phyloP scores from a whole-genome alignment of 495 filamentous ascomycete genomes.

The Aspergillus ellipticus region DNA sequence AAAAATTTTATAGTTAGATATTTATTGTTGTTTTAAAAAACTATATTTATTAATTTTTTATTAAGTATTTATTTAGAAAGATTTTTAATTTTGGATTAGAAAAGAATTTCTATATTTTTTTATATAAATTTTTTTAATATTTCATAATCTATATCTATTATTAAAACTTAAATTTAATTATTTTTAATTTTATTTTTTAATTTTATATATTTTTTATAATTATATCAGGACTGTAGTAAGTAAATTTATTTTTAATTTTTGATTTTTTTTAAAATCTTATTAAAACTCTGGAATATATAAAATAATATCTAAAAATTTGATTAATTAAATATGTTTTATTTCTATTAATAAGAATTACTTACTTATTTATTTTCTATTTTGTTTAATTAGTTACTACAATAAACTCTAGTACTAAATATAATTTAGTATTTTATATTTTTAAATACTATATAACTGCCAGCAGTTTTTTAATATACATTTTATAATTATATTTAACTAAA shows the following conservation, averaged over 20 bases:
- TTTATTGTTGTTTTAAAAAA: background rate
- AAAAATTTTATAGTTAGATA: background rate
- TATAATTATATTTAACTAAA: constrained; percentile 3
- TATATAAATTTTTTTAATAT: background rate
- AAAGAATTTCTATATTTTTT: background rate
- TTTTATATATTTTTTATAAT: background rate
- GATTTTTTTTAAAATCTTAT: background rate
- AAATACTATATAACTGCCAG: constrained; percentile 1
- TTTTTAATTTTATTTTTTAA: background rate
- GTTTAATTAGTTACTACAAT: constrained; percentile 2
- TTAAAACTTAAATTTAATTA: background rate
- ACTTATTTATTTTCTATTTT: background rate
- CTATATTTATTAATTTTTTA: background rate
- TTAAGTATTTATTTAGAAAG: background rate
- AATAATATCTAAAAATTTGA: background rate
- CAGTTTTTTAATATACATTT: background rate
- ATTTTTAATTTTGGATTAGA: background rate
- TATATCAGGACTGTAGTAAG: background rate
- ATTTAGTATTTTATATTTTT: background rate
- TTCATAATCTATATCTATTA: background rate
- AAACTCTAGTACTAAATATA: background rate
- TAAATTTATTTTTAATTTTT: background rate
- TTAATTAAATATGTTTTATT: constrained; percentile 1
- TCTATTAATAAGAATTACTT: background rate
- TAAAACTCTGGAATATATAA: background rate